Conservation (phyloP, 140 eudicot species). For the Anethum foeniculum region DNA sequence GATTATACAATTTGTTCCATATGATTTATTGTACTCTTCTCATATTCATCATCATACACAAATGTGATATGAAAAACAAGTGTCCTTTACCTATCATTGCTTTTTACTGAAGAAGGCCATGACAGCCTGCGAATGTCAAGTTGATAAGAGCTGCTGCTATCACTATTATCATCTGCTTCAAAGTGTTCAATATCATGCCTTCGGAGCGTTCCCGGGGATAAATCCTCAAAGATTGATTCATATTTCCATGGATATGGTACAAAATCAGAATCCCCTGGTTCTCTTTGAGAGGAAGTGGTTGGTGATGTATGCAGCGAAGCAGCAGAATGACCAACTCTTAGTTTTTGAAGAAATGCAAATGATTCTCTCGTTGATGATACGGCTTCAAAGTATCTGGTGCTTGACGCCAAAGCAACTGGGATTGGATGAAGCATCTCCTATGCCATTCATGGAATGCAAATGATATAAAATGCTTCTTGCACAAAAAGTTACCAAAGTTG, state of each 20-base stretch:
- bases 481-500: not conserved
- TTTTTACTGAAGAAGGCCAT: not conserved
- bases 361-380: constrained; percentile 98
- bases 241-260: not conserved
- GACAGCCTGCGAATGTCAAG: not conserved
- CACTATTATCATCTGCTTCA: constrained; percentile 4
- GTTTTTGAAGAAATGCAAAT: constrained; percentile 74
- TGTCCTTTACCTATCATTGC: not conserved
- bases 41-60: not conserved
- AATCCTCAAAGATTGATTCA: not conserved
- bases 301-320: not conserved
- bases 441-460: not conserved
- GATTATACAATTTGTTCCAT: not conserved
- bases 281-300: constrained; percentile 7
- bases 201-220: not conserved
- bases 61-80: not conserved
- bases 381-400: constrained; percentile 94
- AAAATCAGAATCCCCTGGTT: constrained; percentile 9
- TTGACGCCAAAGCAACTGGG: constrained; percentile 94
- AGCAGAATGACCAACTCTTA: constrained; percentile 48
- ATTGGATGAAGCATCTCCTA: constrained; percentile 98
- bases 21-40: not conserved
- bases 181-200: not conserved
- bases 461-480: not conserved
- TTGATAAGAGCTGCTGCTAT: constrained; percentile 2